Conservation (phyloP, 2,329 filamentous ascomycete species). For the Ceratocystis harringtonii region DNA sequence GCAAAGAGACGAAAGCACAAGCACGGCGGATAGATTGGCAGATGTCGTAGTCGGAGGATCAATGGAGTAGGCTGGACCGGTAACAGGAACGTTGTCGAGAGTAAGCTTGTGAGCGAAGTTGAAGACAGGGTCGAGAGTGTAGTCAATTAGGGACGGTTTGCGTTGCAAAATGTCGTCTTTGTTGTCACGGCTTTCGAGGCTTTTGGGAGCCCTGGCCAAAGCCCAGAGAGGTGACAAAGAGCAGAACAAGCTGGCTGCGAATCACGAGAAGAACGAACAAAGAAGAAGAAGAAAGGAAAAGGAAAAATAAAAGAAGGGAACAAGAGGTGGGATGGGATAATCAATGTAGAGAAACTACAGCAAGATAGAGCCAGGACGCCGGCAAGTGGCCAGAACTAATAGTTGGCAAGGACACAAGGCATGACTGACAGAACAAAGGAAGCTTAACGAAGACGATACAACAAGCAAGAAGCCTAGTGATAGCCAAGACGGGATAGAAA, state of each 20-base stretch:
- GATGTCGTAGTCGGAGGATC: neutral
- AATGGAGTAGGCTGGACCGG: neutral
- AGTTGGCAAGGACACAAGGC: constrained; percentile 10
- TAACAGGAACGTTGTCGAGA: too few relatives aligned
- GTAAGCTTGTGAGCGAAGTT: neutral
- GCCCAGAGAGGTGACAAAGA: neutral
- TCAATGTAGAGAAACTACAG: neutral
- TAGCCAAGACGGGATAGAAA: constrained; percentile 14
- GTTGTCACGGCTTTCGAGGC: neutral
- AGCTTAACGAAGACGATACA: neutral
- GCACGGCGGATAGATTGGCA: neutral
- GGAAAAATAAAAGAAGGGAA: too few relatives aligned
- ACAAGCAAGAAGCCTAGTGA: constrained; percentile 1
- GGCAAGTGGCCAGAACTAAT: constrained; percentile 13
- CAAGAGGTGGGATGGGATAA: neutral
- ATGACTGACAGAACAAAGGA: constrained; percentile 1
- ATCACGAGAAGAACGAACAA: neutral
- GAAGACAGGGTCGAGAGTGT: neutral
- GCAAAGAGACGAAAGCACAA: constrained; percentile 3
- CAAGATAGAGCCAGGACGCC: constrained; percentile 5
- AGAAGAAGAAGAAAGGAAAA: neutral
- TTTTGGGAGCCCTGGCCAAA: neutral
- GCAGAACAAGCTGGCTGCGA: neutral
- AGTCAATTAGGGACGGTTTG: neutral
- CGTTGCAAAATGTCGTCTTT: neutral